Base-by-base conservation (phyloP, 257 asterid species). In the Scutellaria baicalensis region DNA sequence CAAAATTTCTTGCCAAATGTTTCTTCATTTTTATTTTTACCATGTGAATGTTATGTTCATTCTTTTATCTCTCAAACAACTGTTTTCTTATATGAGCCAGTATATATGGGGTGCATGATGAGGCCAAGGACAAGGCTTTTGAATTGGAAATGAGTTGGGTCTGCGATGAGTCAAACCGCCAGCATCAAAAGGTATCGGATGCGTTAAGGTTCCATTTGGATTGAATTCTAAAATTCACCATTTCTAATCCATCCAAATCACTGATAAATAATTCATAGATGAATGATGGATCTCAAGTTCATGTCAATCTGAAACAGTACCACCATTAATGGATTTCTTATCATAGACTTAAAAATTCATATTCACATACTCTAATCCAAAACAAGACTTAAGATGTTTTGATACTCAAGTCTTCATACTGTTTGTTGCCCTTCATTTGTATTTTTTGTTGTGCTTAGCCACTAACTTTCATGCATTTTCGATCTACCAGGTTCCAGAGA, bases 121-220 rank as follows among this genome's bases (percentile, higher is more conserved):
- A 90, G 82, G 96, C 96, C 64, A 90, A 90, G 82, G 96, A 90
- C 84, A 90, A 90, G 80, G 96, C 91, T 56, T 90, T 90, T 70
- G 96, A 90, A 75, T 63, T 90, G 83, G 96, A 90, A 77, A 78
- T 90, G 91, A 88, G 96, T 66, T 90, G 96, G 96, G 88, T 88
- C 57, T 90, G 96, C 52, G 96, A 90, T 18, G 95, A 90, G 78
- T 90, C 96, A 2, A 88, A 88, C 60, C 88, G 93, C 64, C 91
- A 79, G 81, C 96, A 90, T 63, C 89, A 84, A 69, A 90, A 88
- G 93, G 96, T 90, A 73, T 42, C 48, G n/a, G 45, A 3, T 18
- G 12, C 14, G 6, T 16, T 33, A 33, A 33, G 16, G 50, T 14
- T 44, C 13, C n/a, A 44, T 44, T 42, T 42, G 47, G 47, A 9